These are phyloP conservation scores for Lanmaoa pseudosensibilis DNA, from an alignment of 768 basidiomycete species.

Conservation along the genomic window DNA sequence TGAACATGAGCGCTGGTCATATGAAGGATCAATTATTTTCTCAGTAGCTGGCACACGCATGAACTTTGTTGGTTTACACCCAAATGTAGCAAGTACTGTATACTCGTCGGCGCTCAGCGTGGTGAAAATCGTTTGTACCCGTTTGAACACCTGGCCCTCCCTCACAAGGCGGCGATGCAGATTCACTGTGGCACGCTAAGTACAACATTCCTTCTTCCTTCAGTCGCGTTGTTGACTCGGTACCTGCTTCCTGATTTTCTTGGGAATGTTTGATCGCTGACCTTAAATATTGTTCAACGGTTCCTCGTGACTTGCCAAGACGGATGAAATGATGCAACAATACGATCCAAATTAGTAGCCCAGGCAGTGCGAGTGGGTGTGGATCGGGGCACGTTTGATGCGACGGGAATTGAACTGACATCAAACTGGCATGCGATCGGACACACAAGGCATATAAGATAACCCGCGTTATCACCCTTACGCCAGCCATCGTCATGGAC, in stretches of 20 bases:
- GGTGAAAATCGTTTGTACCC: neutral
- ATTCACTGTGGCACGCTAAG: neutral
- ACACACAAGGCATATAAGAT: slow-evolving; percentile 8
- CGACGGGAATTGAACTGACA: slow-evolving; percentile 1
- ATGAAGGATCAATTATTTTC: neutral
- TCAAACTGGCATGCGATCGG: slow-evolving; percentile 20
- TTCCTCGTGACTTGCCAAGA: neutral
- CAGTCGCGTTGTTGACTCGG: neutral
- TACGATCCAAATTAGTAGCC: slow-evolving; percentile 1
- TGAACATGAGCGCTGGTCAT: neutral
- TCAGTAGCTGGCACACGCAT: neutral
- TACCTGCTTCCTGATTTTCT: neutral
- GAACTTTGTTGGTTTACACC: neutral
- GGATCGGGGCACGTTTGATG: slow-evolving; percentile 22
- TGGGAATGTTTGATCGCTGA: slow-evolving; percentile 4
- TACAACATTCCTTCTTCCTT: neutral
- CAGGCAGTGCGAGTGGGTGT: slow-evolving; percentile 17
- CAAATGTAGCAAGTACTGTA: neutral
- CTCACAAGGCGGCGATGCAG: neutral
- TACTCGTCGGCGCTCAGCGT: neutral
- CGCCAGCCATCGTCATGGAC: slow-evolving; percentile 21
- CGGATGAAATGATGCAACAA: slow-evolving; percentile 1
- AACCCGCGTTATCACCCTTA: neutral
- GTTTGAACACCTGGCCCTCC: neutral
- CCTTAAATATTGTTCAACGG: neutral